Percentiles rank a stretch among this genome's conserved stretches.
Evolutionary conservation across 495 filamentous ascomycete species (phyloP).

Genomic region (Xylaria cubensis): DNA sequence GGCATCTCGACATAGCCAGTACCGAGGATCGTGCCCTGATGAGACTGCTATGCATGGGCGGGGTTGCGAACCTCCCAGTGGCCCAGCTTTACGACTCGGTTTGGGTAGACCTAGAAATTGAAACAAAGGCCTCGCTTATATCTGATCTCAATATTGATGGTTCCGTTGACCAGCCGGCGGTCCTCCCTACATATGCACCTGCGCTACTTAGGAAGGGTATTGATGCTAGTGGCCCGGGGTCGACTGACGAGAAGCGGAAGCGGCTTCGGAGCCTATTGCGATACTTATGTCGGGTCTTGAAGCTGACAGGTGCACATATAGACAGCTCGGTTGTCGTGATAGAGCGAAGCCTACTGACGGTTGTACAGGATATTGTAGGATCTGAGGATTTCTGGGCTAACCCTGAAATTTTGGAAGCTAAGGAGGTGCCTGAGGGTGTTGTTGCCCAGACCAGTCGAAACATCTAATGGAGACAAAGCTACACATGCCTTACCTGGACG

Average conservation of each 20-base stretch:
- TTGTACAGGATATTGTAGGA: constrained; percentile 25
- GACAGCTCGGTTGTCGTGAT: constrained; percentile 29
- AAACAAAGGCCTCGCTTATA: constrained; percentile 30
- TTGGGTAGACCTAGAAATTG: constrained; percentile 36
- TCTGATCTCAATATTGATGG: constrained; percentile 45
- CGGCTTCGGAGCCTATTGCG: constrained; percentile 31
- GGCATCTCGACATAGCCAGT: constrained; percentile 33
- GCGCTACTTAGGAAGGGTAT: constrained; percentile 39
- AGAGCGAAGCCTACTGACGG: constrained; percentile 32
- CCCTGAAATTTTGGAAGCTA: not conserved
- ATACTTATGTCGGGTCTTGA: constrained; percentile 33
- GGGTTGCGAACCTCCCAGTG: constrained; percentile 35
- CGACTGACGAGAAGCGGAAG: constrained; percentile 24
- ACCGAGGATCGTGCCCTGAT: constrained; percentile 42
- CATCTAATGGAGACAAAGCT: not conserved
- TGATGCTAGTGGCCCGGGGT: constrained; percentile 18
- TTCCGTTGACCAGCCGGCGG: constrained; percentile 34
- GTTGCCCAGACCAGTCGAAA: constrained; percentile 1
- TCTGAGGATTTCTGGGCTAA: constrained; percentile 11
- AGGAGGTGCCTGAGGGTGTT: not conserved
- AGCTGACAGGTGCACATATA: not conserved
- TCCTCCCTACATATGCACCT: constrained; percentile 48
- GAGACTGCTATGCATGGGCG: constrained; percentile 47
- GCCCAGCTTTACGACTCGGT: constrained; percentile 42
- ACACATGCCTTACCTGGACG: not conserved